Conservation (phyloP, 441 rosid species). For the Omphalea diandra region DNA sequence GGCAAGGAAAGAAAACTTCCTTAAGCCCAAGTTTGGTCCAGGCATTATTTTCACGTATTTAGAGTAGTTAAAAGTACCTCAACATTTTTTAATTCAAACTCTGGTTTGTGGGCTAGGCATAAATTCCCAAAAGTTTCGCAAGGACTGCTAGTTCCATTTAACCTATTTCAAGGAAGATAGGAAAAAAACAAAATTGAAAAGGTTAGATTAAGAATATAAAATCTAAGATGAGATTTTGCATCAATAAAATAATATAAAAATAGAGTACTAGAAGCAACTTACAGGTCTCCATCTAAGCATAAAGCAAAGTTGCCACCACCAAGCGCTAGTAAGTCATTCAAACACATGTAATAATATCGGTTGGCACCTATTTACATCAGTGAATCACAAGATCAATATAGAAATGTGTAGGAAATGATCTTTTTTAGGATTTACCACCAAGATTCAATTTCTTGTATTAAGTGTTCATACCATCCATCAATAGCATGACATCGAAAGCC, state of each 20-base stretch:
- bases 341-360: slow-evolving; percentile 79
- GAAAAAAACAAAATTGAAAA: slow-evolving; percentile 7
- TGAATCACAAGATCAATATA: slow-evolving; percentile 16
- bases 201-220: background rate
- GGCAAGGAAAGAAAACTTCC: background rate
- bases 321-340: slow-evolving; percentile 81
- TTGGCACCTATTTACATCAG: slow-evolving; percentile 67
- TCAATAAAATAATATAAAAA: background rate
- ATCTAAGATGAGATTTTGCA: background rate
- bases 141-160: slow-evolving; percentile 84
- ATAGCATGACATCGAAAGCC: background rate
- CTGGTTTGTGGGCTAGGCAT: slow-evolving; percentile 70
- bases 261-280: slow-evolving; percentile 37
- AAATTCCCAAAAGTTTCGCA: slow-evolving; percentile 80
- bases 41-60: background rate
- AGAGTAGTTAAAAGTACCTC: slow-evolving; percentile 56
- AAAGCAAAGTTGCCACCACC: slow-evolving; percentile 88
- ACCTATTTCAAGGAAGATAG: slow-evolving; percentile 46
- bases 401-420: background rate
- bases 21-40: background rate
- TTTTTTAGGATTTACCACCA: background rate
- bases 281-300: slow-evolving; percentile 84
- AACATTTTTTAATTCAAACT: slow-evolving; percentile 73
- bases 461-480: slow-evolving; percentile 9
- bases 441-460: background rate